A percentile compares a stretch with the other conserved stretches of the same genome.
Conservation (phyloP, 768 basidiomycete genomes). For the Pholiota microspora region DNA sequence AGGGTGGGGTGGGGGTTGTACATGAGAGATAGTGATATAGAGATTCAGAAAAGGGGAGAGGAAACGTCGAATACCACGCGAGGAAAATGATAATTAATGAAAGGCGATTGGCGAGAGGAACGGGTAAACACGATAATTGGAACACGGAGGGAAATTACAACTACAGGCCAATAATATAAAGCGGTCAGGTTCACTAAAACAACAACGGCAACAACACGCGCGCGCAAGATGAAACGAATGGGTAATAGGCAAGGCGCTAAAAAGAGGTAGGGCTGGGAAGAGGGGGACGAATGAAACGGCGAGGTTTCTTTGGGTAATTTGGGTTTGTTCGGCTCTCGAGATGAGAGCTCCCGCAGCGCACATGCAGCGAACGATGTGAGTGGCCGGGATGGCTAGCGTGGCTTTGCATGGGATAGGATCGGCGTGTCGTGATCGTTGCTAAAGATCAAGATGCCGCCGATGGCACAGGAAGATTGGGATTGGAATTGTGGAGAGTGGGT, state of each 20-base stretch:
- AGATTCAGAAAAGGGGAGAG: background rate
- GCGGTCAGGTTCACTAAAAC: too few species aligned
- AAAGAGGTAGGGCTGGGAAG: background rate
- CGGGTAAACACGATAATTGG: conserved; percentile 1
- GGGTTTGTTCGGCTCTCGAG: background rate
- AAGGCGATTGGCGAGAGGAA: background rate
- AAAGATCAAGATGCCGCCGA: background rate
- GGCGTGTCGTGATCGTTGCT: background rate
- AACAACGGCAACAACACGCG: background rate
- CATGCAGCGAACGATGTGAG: background rate
- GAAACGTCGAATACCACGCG: conserved; percentile 10
- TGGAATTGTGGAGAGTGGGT: background rate
- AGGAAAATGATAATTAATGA: conserved; percentile 2
- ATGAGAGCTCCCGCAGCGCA: background rate
- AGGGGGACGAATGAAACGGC: background rate
- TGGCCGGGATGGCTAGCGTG: too few species aligned
- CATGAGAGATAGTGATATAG: conserved; percentile 7
- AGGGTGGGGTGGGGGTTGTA: too few species aligned
- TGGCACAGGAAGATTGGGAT: background rate
- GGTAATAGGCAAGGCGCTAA: background rate
- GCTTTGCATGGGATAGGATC: background rate
- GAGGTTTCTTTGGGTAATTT: background rate
- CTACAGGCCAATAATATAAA: conserved; percentile 2
- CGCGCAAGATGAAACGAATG: background rate
- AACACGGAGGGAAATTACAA: conserved; percentile 5